Evolutionary conservation across 2,329 filamentous ascomycete species (phyloP), one percentile per base, ranked within the genome.

Genomic region (Trichoderma aggressivum): DNA sequence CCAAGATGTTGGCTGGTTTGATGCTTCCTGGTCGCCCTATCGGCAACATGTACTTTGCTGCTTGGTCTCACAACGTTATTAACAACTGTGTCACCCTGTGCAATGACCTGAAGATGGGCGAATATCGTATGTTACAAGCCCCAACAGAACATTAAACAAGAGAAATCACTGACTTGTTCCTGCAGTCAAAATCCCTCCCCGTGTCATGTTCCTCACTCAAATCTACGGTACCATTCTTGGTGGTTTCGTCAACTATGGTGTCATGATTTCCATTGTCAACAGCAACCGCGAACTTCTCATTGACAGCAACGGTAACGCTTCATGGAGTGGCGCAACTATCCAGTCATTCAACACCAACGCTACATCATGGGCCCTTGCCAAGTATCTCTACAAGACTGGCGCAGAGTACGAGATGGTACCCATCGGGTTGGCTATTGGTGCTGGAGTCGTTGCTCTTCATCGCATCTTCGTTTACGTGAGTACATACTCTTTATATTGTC

Each of bases 41-140:
- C 5, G 86, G 85, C 3, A 88, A 88, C 76, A 86, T 88, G 84
- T 88, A 88, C 76, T 88, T 88, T 75, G 84, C 86, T 8, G 84
- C 84, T 12, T 89, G 86, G 86, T 88, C 86, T 1, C 87, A 89
- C 77, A 87, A 85, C 47, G 85, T 88, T 62, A 88, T 89, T 62
- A 14, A 70, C 3, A 86, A 86, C 63, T 79, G 82, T 0, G 84
- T 89, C 58, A 84, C 80, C 68, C 78, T 89, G 7, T 85, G 81
- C 47, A 85, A 82, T 60, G 86, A 88, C 72, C 76, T 89, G 28
- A 89, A 89, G 78, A 83, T 88, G 81, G 87, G 87, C 24, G 85
- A 89, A 79, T 89, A 89, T 64, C 82, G 85, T 86, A 78, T 65
- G 83, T 80, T 4, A 24, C 18, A 0, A 4, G 30, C n/a, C 16